Evolutionary conservation across 805 yeast species (phyloP), one percentile per base, ranked within the genome.

Genomic region (Starmerella scarabaei): DNA sequence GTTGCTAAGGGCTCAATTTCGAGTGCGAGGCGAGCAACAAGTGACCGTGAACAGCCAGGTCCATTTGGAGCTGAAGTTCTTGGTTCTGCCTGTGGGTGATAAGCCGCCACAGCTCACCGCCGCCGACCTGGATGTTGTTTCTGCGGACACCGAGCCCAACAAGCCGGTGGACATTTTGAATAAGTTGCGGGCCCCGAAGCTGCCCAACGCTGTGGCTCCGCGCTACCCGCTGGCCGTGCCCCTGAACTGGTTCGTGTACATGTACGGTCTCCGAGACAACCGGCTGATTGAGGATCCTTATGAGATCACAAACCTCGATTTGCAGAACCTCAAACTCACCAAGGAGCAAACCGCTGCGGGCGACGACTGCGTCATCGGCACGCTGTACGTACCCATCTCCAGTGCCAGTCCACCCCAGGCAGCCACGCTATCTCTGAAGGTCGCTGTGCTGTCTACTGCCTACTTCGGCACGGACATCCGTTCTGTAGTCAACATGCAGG

Each of bases 381-480:
- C 88, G 1, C 77, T 82, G 54, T 84, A 81, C 56, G 66, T 86
- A 42, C 82, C 78, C 50, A 58, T 86, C 36, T 60, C 77, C 6
- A 68, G 75, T 36, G 85, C 93, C 33, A 75, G 93, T 14, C 96
- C 97, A n/a, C 69, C 69, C 16, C 68, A 68, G 41, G 63, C 64
- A 15, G 94, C 93, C 32, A 65, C 62, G 31, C 73, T 63, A 54
- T 76, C 73, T 48, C 82, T 82, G 66, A 71, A 85, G 61, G 64
- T 86, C 15, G 62, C 76, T 19, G 59, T 88, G 54, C 74, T 75
- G 54, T 77, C 80, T 40, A 70, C 80, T 38, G 75, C 80, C 33
- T 86, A 83, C 58, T 83, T 82, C 57, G 94, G 94, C 5, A 62
- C 73, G 16, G 96, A 88, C 56, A 57, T 83, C 19, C 83, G 78